These are phyloP conservation scores for Saxophila tyrrhenica DNA, from an alignment of 495 filamentous ascomycete species.

Conservation along the genomic window DNA sequence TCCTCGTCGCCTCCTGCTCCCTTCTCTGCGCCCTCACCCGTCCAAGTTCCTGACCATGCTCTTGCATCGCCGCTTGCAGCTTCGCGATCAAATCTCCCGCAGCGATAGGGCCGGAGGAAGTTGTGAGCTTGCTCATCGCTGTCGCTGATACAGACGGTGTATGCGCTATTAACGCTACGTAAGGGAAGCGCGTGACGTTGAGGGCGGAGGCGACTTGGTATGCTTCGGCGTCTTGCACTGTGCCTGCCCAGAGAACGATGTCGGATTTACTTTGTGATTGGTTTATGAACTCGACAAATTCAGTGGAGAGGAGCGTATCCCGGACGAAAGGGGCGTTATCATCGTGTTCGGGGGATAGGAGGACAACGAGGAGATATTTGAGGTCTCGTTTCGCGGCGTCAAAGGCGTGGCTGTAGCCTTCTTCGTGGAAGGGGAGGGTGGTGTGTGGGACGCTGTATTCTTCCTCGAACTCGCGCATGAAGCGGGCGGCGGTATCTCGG, in stretches of 20 bases:
- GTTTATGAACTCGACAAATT: slow-evolving; percentile 61
- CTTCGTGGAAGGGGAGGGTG: slow-evolving; percentile 63
- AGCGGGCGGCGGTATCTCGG: slow-evolving; percentile 75
- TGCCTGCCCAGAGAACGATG: slow-evolving; percentile 82
- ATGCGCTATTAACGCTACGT: slow-evolving; percentile 69
- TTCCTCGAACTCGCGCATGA: slow-evolving; percentile 87
- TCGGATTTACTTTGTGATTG: slow-evolving; percentile 40
- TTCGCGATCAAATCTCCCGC: slow-evolving; percentile 57
- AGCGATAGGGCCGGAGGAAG: slow-evolving; percentile 57
- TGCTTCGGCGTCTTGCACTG: slow-evolving; percentile 80
- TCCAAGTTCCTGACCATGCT: slow-evolving; percentile 57
- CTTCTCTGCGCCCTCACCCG: slow-evolving; percentile 55
- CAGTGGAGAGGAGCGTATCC: slow-evolving; percentile 65
- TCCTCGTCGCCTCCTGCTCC: slow-evolving; percentile 66
- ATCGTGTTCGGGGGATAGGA: slow-evolving; percentile 86
- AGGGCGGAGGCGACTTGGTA: slow-evolving; percentile 81
- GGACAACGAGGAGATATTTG: slow-evolving; percentile 74
- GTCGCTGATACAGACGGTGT: slow-evolving; percentile 70
- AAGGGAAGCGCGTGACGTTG: slow-evolving; percentile 81
- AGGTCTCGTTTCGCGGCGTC: slow-evolving; percentile 83
- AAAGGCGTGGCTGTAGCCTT: slow-evolving; percentile 78
- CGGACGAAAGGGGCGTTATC: slow-evolving; percentile 75
- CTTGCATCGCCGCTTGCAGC: slow-evolving; percentile 55
- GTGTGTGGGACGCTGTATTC: slow-evolving; percentile 56
- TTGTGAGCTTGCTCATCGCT: slow-evolving; percentile 74